A percentile compares a stretch with the other conserved stretches of the same genome.
These are phyloP conservation scores for Protea cynaroides DNA, from an alignment of 164 flowering plant genomes.

Conservation along the genomic window DNA sequence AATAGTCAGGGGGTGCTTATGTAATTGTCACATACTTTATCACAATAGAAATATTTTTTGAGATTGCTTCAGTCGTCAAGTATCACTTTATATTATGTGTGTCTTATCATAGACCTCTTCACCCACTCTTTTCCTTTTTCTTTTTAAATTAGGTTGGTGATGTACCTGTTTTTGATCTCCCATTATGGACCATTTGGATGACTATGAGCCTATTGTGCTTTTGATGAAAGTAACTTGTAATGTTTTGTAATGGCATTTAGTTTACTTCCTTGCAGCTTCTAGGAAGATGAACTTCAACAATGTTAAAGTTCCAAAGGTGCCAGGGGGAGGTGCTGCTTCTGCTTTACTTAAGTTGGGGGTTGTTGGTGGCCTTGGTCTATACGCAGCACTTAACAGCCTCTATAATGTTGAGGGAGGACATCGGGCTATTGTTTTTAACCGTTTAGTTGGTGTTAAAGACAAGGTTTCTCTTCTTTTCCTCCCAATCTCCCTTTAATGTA, in stretches of 20 bases:
- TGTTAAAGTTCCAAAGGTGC: constrained; percentile 60
- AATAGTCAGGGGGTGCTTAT: too few species aligned
- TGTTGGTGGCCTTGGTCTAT: constrained; percentile 62
- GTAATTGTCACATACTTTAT: too few species aligned
- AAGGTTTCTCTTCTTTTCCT: constrained; percentile 35
- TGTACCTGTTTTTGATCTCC: too few species aligned
- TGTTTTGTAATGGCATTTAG: neutral
- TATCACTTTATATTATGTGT: too few species aligned
- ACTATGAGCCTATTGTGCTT: too few species aligned
- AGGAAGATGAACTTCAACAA: constrained; percentile 54
- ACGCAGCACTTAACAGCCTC: constrained; percentile 68
- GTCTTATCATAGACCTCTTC: too few species aligned
- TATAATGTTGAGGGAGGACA: constrained; percentile 98
- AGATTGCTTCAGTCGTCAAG: too few species aligned
- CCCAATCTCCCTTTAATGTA: neutral
- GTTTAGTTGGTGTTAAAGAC: constrained; percentile 76
- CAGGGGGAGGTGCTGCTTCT: constrained; percentile 42
- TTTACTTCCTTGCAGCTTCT: constrained; percentile 5
- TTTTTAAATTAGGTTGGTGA: too few species aligned
- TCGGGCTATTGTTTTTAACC: constrained; percentile 86
- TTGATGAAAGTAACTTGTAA: too few species aligned
- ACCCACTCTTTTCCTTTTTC: too few species aligned
- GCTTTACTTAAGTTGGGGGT: constrained; percentile 52
- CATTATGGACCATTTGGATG: too few species aligned
- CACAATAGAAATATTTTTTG: too few species aligned